Evolutionary conservation across 164 flowering plant genomes (phyloP).

Genomic region (Stephania japonica): DNA sequence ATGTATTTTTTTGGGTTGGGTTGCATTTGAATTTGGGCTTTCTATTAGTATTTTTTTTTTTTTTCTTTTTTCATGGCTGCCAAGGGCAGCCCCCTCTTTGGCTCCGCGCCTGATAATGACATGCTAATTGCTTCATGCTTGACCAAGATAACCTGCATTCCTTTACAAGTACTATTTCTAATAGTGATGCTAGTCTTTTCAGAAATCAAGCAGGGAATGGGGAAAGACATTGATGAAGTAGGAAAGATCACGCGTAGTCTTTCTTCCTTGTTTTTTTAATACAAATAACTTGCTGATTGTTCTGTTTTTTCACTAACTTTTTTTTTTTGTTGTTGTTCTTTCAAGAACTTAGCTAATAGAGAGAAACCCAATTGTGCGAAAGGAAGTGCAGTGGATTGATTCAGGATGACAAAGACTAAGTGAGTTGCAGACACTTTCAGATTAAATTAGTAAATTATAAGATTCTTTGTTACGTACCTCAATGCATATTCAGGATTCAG

Average conservation of each 20-base stretch:
- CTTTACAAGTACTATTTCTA: not conserved
- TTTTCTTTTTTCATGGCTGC: too few species aligned
- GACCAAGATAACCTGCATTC: too few species aligned
- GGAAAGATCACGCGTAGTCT: slow-evolving; percentile 51
- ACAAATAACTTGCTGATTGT: not conserved
- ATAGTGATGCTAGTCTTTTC: slow-evolving; percentile 15
- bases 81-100: too few species aligned
- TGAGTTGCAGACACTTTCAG: slow-evolving; percentile 30
- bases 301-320: slow-evolving; percentile 6
- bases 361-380: slow-evolving; percentile 76
- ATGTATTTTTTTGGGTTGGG: too few species aligned
- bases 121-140: too few species aligned
- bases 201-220: slow-evolving; percentile 86
- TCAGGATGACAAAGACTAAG: slow-evolving; percentile 63
- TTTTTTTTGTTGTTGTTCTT: slow-evolving; percentile 11
- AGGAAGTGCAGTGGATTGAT: slow-evolving; percentile 72
- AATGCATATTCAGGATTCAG: not conserved
- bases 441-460: not conserved
- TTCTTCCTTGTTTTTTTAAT: not conserved
- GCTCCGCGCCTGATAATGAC: too few species aligned
- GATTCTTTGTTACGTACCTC: not conserved
- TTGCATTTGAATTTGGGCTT: too few species aligned
- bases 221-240: slow-evolving; percentile 75
- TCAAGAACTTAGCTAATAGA: slow-evolving; percentile 67
- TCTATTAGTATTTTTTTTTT: too few species aligned